Base-by-base conservation (phyloP, 106 monocot species). In the Dendrobium catenatum region DNA sequence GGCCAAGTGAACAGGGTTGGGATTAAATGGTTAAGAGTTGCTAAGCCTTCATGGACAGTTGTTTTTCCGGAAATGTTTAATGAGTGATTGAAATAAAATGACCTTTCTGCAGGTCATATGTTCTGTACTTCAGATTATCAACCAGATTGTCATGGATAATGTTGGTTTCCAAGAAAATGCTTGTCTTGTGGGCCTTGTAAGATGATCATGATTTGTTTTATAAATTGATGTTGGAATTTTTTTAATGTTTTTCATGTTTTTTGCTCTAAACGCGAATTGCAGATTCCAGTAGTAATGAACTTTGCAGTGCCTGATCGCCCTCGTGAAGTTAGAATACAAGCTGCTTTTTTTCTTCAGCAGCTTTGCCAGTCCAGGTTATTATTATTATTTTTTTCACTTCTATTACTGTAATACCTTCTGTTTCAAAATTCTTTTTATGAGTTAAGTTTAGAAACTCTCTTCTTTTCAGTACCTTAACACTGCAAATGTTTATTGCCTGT, bases 401-500 rank as follows among this genome's bases (percentile, higher is more conserved):
- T 55, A 49, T 44, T 42, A 29, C 3, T 77, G 9, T 54, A 51
- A 6, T 66, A 66, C 64, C n/a, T 77, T 77, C 1, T 76, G 51
- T 7, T 77, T 22, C 26, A 77, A 51, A 51, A 13, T 15, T 51
- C 16, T 16, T 51, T 51, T 51, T 51, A 76, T 29, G 20, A 15
- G 29, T 77, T 55, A 3, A 31, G 9, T 54, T 42, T 26, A 24
- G 13, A 51, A 76, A 51, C 55, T 41, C 55, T 58, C 46, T 68
- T 11, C 31, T 81, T 43, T 77, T 13, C 85, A 96, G 93, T 82
- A 86, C 88, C n/a, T 85, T 86, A 85, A 96, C 96, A 46, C 79
- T 96, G 77, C 96, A 96, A 80, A 93, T 96, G 93, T 96, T 96
- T 81, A 91, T 96, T 77, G 93, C 96, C 24, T 96, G 96, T 79